Conservation (phyloP, 768 basidiomycete genomes). For the Termitomyces sp. region DNA sequence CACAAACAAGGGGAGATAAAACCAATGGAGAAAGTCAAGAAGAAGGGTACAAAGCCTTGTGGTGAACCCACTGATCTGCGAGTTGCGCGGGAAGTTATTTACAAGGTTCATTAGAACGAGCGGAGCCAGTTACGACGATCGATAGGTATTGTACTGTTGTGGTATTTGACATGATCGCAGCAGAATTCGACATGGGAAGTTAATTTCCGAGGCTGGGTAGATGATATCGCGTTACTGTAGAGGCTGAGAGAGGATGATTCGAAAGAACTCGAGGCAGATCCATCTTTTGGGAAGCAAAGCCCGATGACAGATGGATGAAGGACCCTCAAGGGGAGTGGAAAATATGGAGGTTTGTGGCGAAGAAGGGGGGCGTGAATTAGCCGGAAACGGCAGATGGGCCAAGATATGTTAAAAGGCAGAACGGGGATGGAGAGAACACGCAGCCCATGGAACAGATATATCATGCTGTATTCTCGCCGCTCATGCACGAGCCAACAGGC, state of each 20-base stretch:
- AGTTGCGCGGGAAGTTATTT: background rate
- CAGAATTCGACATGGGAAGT: slow-evolving; percentile 21
- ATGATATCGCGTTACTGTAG: slow-evolving; percentile 1
- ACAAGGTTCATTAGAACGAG: background rate
- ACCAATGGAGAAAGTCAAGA: slow-evolving; percentile 8
- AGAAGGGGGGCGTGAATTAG: background rate
- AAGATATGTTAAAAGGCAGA: slow-evolving; percentile 15
- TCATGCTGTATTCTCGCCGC: background rate
- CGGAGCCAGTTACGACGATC: slow-evolving; percentile 6
- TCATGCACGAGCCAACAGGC: slow-evolving; percentile 6
- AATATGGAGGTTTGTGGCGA: slow-evolving; percentile 4
- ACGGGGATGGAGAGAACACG: slow-evolving; percentile 7
- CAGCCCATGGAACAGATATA: slow-evolving; percentile 5
- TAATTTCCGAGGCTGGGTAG: slow-evolving; percentile 27
- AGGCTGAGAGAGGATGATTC: background rate
- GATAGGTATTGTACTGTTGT: slow-evolving; percentile 11
- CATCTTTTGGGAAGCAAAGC: background rate
- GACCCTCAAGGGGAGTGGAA: background rate
- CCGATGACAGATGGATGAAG: background rate
- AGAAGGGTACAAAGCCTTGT: slow-evolving; percentile 3
- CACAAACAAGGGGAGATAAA: slow-evolving; percentile 3
- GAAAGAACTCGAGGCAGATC: slow-evolving; percentile 3
- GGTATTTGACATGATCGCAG: slow-evolving; percentile 8
- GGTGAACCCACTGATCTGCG: background rate
- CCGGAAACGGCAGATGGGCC: slow-evolving; percentile 10